Percentiles rank a stretch among this genome's conserved stretches.
These are phyloP conservation scores for Erodium texanum DNA, from an alignment of 441 rosid species.

Conservation along the genomic window DNA sequence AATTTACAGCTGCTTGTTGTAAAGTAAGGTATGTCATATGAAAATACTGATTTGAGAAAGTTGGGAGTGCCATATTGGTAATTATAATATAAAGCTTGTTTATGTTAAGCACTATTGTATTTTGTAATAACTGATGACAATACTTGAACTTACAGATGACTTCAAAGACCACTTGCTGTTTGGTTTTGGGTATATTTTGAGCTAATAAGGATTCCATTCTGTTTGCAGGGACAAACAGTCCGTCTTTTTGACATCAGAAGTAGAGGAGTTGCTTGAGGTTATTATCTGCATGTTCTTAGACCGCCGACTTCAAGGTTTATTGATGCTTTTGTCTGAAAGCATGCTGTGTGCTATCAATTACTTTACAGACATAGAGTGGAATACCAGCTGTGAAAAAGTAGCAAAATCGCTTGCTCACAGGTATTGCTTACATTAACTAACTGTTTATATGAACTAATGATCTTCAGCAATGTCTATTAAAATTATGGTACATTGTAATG, in stretches of 20 bases:
- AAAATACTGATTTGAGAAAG: neutral
- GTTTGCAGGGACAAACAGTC: slow-evolving; percentile 39
- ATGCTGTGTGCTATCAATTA: slow-evolving; percentile 41
- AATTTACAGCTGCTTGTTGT: slow-evolving; percentile 47
- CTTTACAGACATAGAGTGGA: slow-evolving; percentile 69
- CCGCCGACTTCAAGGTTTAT: slow-evolving; percentile 55
- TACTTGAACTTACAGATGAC: too few relatives aligned
- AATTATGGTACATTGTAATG: neutral
- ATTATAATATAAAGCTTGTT: slow-evolving; percentile 12
- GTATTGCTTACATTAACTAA: slow-evolving; percentile 24
- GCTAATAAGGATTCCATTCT: slow-evolving; percentile 14
- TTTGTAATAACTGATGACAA: too few relatives aligned
- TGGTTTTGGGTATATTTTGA: slow-evolving; percentile 8
- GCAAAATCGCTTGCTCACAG: slow-evolving; percentile 62
- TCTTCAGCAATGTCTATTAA: slow-evolving; percentile 1
- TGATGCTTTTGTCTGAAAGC: slow-evolving; percentile 38
- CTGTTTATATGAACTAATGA: neutral
- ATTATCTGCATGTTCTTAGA: slow-evolving; percentile 46
- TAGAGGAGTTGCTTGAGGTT: slow-evolving; percentile 47
- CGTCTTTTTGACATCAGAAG: slow-evolving; percentile 42
- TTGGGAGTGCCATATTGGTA: neutral
- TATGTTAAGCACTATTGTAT: neutral
- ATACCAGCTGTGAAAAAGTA: slow-evolving; percentile 42
- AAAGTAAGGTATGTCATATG: slow-evolving; percentile 40
- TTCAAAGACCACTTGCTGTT: neutral